phyloP scores from a whole-genome alignment of 768 basidiomycete genomes.

The Pleurotus tuoliensis region DNA sequence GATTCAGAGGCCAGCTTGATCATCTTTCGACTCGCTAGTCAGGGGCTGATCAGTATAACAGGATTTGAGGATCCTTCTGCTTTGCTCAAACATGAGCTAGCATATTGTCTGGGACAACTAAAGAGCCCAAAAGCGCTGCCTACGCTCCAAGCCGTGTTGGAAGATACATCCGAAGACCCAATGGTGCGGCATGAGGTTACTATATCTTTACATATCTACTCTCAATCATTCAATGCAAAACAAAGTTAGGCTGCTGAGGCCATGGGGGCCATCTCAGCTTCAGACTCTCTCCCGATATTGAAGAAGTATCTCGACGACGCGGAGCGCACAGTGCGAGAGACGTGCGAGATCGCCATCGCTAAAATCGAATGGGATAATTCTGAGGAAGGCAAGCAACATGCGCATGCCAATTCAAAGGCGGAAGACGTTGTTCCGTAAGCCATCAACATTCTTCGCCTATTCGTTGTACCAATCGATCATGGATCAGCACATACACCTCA shows the following conservation, averaged over 20 bases:
- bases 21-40: background rate
- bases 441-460: background rate
- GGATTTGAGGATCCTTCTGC: constrained; percentile 87
- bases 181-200: constrained; percentile 97
- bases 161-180: constrained; percentile 69
- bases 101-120: constrained; percentile 95
- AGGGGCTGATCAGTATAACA: constrained; percentile 23
- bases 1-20: constrained; percentile 59
- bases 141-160: constrained; percentile 71
- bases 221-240: constrained; percentile 12
- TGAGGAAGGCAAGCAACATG: constrained; percentile 58
- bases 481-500: constrained; percentile 65
- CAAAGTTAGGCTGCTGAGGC: constrained; percentile 88
- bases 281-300: constrained; percentile 64
- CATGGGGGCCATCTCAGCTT: constrained; percentile 86
- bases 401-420: constrained; percentile 24
- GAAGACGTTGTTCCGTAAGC: constrained; percentile 32
- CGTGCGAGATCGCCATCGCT: constrained; percentile 93
- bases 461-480: background rate
- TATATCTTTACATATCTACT: constrained; percentile 5
- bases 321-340: constrained; percentile 81
- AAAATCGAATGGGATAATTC: constrained; percentile 93
- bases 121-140: constrained; percentile 70
- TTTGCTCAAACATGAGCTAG: constrained; percentile 93
- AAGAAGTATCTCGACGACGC: constrained; percentile 67